Base-by-base conservation (phyloP, 1,284 basidiomycete genomes). In the Rhizopogon parksii region DNA sequence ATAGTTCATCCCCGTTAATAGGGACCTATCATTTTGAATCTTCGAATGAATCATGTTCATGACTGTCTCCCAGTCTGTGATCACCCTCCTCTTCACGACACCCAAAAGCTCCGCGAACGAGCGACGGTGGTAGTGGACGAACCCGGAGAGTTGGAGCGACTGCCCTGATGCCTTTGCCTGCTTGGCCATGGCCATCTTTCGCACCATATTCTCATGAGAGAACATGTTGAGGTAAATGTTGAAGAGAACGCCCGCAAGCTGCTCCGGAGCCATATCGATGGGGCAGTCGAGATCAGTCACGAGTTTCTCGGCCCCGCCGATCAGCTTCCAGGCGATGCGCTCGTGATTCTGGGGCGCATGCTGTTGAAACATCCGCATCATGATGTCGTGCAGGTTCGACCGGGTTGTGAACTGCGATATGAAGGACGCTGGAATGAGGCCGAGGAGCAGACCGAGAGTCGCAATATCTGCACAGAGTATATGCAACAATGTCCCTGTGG, bases 211-310 rank as follows among this genome's bases (percentile, higher is more conserved):
- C 40, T 63, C 59, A 2, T 63, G 52, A 1, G 53, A 45, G 34
- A 82, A 82, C 68, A 82, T 71, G 14, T 67, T 58, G 12, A 64
- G 57, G 57, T 82, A 82, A 6, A 81, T 59, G 6, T 65, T 61
- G 47, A 72, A 77, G 4, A 83, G 58, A 25, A 76, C 58, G n/a
- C 56, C 56, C 14, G 64, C 73, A 24, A 82, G 65, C 21, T 71
- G 64, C 2, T 50, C 49, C 0, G 70, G 49, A 9, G 40, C 45
- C 5, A 27, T 45, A 6, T 38, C 38, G 8, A 25, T 38, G 24
- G 38, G 25, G 12, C 21, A 5, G 46, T n/a, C 35, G 8, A 36
- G 43, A n/a, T 52, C 34, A 8, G 54, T 51, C 6, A 50, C 12
- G 27, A 50, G 48, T 72, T 71, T 6, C 64, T 65, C 7, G 62